Percentiles rank a stretch among this genome's conserved stretches.
phyloP scores from a whole-genome alignment of 148 eudicot genomes.

The Heliamphora exappendiculata region DNA sequence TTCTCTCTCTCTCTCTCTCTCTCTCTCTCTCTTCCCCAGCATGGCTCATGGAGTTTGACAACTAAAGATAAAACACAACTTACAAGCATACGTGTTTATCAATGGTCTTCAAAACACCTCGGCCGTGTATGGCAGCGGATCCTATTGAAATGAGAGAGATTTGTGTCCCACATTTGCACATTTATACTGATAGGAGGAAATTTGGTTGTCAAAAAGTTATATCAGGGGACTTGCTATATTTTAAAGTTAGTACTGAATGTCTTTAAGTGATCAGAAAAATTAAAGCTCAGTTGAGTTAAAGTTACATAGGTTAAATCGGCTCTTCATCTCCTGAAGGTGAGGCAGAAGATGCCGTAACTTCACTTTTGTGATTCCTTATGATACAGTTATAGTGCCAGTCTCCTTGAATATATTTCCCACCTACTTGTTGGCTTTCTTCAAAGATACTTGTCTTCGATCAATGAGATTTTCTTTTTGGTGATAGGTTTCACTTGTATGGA shows the following conservation, averaged over 20 bases:
- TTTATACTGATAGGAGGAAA: not conserved
- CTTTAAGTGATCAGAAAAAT: not conserved
- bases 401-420: not conserved
- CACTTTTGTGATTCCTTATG: not conserved
- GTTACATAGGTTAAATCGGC: not conserved
- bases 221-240: not conserved
- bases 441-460: not conserved
- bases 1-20: not conserved
- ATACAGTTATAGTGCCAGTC: not conserved
- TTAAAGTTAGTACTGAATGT: not conserved
- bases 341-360: not conserved
- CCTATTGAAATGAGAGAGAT: not conserved
- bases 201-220: constrained; percentile 1
- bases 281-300: not conserved
- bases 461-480: not conserved
- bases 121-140: not conserved
- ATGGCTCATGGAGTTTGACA: not conserved
- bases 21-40: not conserved
- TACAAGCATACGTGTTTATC: not conserved
- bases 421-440: not conserved
- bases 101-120: not conserved
- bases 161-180: not conserved
- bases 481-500: not conserved
- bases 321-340: not conserved
- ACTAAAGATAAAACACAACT: constrained; percentile 2